Conservation (phyloP, 495 filamentous ascomycete species). For the Annulohypoxylon nitens region DNA sequence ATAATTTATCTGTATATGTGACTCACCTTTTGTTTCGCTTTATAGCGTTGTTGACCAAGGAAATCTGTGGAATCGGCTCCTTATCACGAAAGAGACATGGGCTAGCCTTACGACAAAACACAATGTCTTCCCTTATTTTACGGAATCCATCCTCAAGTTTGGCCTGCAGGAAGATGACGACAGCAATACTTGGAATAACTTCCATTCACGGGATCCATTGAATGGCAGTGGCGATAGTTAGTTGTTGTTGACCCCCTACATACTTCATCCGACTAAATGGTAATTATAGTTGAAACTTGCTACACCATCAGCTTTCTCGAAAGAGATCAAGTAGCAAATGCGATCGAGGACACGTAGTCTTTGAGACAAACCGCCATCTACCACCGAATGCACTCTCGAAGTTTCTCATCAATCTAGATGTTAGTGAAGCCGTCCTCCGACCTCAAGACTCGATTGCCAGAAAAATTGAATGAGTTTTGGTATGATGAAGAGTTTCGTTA, state of each 20-base stretch:
- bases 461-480: background rate
- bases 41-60: background rate
- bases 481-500: background rate
- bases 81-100: conserved; percentile 4
- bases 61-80: background rate
- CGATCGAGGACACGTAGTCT: background rate
- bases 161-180: background rate
- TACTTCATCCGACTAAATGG: background rate
- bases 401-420: background rate
- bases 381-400: background rate
- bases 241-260: background rate
- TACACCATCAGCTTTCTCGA: background rate
- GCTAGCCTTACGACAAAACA: background rate
- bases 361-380: background rate
- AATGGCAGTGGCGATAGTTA: background rate
- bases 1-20: background rate
- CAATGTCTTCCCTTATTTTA: conserved; percentile 11
- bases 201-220: background rate
- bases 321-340: background rate
- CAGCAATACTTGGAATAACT: background rate
- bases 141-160: background rate
- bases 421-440: background rate
- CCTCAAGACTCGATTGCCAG: background rate
- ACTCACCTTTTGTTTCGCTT: background rate
- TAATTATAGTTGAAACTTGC: background rate